Evolutionary conservation across 306 rosid genomes (phyloP).

Genomic region (Fragaria vesca): DNA sequence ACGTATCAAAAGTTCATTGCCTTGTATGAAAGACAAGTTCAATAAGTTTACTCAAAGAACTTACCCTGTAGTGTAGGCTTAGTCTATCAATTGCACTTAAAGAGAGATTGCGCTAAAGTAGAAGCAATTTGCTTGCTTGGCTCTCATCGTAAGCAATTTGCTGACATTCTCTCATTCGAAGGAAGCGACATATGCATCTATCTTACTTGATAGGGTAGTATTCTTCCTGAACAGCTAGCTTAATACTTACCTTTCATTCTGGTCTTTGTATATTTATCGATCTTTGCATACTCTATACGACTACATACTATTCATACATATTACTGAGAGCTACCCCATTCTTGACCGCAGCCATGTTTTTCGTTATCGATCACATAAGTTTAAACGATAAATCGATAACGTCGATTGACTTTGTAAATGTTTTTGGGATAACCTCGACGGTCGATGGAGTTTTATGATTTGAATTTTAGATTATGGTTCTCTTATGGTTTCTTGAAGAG

Average conservation of each 20-base stretch:
- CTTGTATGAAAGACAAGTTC: not conserved
- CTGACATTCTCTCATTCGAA: not conserved
- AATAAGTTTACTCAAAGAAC: not conserved
- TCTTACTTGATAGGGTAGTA: not conserved
- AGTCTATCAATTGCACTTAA: not conserved
- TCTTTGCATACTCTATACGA: not conserved
- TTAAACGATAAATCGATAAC: not conserved
- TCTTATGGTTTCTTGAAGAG: not conserved
- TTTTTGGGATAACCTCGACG: not conserved
- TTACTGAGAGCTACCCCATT: not conserved
- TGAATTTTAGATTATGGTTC: not conserved
- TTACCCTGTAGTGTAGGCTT: conserved; percentile 4
- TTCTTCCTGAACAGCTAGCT: not conserved
- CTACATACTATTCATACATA: not conserved
- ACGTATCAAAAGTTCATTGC: not conserved
- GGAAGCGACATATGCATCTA: not conserved
- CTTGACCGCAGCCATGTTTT: not conserved
- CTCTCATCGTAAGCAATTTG: not conserved
- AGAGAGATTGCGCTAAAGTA: not conserved
- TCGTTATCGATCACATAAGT: not conserved
- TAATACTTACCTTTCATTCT: conserved; percentile 7
- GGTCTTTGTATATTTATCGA: not conserved
- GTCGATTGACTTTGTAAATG: not conserved
- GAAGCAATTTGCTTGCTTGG: conserved; percentile 3
- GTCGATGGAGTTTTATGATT: not conserved